These are phyloP conservation scores for Aquilaria malaccensis DNA, from an alignment of 345 rosid genomes.

Conservation along the genomic window DNA sequence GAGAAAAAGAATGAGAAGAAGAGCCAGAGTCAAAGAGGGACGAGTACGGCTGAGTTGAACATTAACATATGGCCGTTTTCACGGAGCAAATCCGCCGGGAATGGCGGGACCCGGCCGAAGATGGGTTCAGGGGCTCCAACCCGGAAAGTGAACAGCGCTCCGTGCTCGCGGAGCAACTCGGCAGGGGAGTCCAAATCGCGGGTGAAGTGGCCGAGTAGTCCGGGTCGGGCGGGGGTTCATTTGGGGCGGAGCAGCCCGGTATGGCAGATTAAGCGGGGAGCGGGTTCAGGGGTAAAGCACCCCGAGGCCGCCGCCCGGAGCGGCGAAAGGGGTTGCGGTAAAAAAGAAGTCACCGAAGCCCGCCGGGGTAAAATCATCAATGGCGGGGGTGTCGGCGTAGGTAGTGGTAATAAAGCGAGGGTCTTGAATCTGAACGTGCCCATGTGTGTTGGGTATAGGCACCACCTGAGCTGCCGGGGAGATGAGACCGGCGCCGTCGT, in stretches of 20 bases:
- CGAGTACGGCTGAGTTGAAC: constrained; percentile 44
- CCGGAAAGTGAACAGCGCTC: constrained; percentile 68
- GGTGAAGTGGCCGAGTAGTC: constrained; percentile 60
- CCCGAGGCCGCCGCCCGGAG: constrained; percentile 15
- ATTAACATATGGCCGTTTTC: constrained; percentile 86
- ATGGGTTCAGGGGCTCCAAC: constrained; percentile 22
- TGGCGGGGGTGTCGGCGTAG: neutral
- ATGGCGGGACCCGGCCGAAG: constrained; percentile 41
- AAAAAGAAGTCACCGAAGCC: constrained; percentile 15
- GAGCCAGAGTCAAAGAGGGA: constrained; percentile 18
- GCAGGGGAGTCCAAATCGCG: constrained; percentile 39
- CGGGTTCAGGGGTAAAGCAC: constrained; percentile 16
- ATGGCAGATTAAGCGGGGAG: constrained; percentile 58
- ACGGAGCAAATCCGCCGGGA: constrained; percentile 77
- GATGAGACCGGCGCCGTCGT: constrained; percentile 22
- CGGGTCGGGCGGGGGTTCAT: constrained; percentile 58
- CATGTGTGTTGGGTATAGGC: constrained; percentile 50
- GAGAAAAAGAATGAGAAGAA: constrained; percentile 26
- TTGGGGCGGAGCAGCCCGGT: constrained; percentile 75
- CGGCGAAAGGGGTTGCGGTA: constrained; percentile 17
- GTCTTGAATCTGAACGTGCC: constrained; percentile 57
- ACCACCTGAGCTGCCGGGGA: constrained; percentile 59
- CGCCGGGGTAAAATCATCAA: constrained; percentile 22
- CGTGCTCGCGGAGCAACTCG: constrained; percentile 80
- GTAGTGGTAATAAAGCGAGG: constrained; percentile 15